These are phyloP conservation scores for Rhizophora mangle DNA, from an alignment of 345 rosid species.

Conservation along the genomic window DNA sequence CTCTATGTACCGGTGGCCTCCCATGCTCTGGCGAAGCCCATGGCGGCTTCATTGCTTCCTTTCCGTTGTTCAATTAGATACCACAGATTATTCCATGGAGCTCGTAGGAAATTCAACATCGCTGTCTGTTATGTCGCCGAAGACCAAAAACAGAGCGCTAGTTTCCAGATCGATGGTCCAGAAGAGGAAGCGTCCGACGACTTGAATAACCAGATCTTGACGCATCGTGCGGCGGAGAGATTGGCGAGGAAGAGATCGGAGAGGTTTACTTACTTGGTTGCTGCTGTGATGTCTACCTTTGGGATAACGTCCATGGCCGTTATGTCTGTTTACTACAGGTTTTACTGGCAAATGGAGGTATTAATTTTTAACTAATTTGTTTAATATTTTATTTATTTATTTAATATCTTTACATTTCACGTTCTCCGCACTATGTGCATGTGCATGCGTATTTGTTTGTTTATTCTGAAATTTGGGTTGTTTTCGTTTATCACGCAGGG, in stretches of 20 bases:
- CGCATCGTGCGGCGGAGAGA: conserved; percentile 33
- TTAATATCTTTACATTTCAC: too few relatives aligned
- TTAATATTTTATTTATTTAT: too few relatives aligned
- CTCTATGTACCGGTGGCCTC: conserved; percentile 23
- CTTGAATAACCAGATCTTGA: conserved; percentile 9
- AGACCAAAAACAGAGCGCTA: conserved; percentile 37
- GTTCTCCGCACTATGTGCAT: background rate
- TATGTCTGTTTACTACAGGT: conserved; percentile 54
- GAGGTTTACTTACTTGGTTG: conserved; percentile 49
- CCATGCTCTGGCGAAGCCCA: conserved; percentile 31
- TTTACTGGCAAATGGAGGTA: conserved; percentile 69
- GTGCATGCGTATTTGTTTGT: background rate
- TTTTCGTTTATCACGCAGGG: conserved; percentile 26
- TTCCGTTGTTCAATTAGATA: conserved; percentile 27
- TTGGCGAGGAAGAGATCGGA: conserved; percentile 42
- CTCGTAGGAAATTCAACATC: conserved; percentile 30
- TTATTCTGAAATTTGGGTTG: background rate
- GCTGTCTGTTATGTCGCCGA: conserved; percentile 62
- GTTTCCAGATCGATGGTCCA: conserved; percentile 25
- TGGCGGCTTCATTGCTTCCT: conserved; percentile 8
- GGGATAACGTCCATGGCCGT: conserved; percentile 58
- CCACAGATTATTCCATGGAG: conserved; percentile 3
- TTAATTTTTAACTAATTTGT: background rate
- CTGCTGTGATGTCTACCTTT: conserved; percentile 55
- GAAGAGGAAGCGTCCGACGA: conserved; percentile 16